Evolutionary conservation across 2,329 filamentous ascomycete species (phyloP).

Genomic region (Claviceps humidiphila): DNA sequence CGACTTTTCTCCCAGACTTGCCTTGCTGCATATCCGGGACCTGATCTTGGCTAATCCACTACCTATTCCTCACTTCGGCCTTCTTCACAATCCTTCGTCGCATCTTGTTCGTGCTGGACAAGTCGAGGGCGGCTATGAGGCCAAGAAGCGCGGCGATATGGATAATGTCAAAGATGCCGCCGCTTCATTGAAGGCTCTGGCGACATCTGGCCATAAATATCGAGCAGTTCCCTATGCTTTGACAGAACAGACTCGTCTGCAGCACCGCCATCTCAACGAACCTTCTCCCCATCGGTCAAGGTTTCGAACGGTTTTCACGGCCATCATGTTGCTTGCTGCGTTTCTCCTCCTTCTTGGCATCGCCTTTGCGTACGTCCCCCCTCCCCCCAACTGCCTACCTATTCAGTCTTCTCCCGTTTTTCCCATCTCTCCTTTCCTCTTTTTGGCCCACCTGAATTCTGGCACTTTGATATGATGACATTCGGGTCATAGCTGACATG

Average conservation of each 20-base stretch:
- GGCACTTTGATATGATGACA: neutral
- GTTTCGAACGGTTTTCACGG: constrained; percentile 8
- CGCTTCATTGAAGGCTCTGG: constrained; percentile 9
- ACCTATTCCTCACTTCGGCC: neutral
- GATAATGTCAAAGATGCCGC: constrained; percentile 1
- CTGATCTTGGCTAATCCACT: too few species aligned
- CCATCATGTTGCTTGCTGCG: constrained; percentile 6
- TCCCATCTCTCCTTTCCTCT: neutral
- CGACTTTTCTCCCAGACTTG: too few species aligned
- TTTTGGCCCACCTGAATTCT: too few species aligned
- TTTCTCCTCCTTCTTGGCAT: constrained; percentile 8
- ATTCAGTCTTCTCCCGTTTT: neutral
- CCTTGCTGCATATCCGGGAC: too few species aligned
- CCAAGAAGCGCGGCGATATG: constrained; percentile 1
- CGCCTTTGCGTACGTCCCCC: constrained; percentile 9
- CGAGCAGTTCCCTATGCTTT: constrained; percentile 13
- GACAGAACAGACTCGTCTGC: neutral
- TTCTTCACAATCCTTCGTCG: neutral
- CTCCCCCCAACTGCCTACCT: neutral
- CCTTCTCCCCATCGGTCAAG: constrained; percentile 2
- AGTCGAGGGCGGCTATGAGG: neutral
- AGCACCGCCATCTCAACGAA: neutral
- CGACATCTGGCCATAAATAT: constrained; percentile 15
- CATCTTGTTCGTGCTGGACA: neutral
- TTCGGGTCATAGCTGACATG: neutral